Percentiles rank a stretch among this genome's conserved stretches.
Evolutionary conservation across 805 yeast species (phyloP).

Genomic region (Lipomyces orientalis): DNA sequence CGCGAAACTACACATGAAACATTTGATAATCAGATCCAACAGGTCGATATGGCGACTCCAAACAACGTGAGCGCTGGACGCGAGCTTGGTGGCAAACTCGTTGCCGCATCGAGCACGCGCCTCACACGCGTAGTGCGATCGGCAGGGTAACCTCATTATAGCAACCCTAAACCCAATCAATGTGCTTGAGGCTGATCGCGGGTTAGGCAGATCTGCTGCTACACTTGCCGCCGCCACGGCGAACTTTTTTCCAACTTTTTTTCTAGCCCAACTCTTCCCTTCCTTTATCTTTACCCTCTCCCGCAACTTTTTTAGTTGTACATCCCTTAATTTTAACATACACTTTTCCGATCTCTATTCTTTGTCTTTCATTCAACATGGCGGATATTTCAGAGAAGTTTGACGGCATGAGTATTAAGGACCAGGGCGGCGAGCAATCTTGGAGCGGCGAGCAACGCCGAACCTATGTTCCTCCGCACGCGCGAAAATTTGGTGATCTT

Average conservation of each 20-base stretch:
- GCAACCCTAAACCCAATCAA: not conserved
- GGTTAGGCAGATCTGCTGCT: not conserved
- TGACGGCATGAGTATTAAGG: conserved; percentile 27
- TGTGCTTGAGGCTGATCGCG: not conserved
- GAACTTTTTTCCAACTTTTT: not conserved
- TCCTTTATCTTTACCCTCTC: not conserved
- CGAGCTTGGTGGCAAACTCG: not conserved
- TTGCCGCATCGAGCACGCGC: not conserved
- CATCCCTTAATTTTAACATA: not conserved
- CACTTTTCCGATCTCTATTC: conserved; percentile 13
- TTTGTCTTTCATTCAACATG: conserved; percentile 23
- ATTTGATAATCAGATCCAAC: not conserved
- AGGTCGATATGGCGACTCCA: not conserved
- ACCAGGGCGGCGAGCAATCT: conserved; percentile 15
- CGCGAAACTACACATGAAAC: no score
- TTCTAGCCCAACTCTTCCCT: conserved; percentile 2
- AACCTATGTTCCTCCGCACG: conserved; percentile 64
- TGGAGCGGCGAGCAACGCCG: conserved; percentile 14
- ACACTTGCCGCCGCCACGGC: not conserved
- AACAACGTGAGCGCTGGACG: not conserved
- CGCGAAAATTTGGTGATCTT: conserved; percentile 37
- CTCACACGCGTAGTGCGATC: not conserved
- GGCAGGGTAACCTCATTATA: not conserved
- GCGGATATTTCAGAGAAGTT: conserved; percentile 38
- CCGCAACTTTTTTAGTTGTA: conserved; percentile 5